Evolutionary conservation across 108 stramenopile species (phyloP).

Genomic region (Skeletonema costatum): DNA sequence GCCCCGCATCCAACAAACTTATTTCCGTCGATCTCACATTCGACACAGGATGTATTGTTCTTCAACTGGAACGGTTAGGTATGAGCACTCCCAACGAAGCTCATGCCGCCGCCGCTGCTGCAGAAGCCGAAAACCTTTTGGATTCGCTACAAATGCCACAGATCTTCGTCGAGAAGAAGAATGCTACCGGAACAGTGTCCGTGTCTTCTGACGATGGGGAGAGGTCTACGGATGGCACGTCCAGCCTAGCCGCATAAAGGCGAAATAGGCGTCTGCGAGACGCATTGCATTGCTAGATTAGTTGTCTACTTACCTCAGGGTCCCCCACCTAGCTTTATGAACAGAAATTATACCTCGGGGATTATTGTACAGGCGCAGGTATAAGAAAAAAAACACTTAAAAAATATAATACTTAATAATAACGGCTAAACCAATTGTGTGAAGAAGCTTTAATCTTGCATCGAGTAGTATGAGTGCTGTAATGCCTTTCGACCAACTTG

Average conservation of each 20-base stretch:
- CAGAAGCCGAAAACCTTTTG: conserved; percentile 75
- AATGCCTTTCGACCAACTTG: no score
- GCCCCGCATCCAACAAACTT: conserved; percentile 87
- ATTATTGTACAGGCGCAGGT: not conserved
- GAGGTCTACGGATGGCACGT: conserved; percentile 20
- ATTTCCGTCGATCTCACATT: conserved; percentile 69
- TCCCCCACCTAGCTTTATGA: not conserved
- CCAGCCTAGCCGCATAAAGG: not conserved
- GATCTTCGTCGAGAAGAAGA: conserved; percentile 22
- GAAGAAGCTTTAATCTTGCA: no score
- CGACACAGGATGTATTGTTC: conserved; percentile 58
- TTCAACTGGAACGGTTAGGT: conserved; percentile 51
- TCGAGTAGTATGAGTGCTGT: no score
- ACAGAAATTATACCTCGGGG: not conserved
- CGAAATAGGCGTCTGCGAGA: not conserved
- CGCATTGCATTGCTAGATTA: not conserved
- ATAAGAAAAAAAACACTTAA: not conserved
- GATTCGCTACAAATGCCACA: conserved; percentile 69
- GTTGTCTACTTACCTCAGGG: not conserved
- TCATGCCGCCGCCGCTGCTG: conserved; percentile 24
- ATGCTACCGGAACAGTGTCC: conserved; percentile 24
- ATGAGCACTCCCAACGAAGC: conserved; percentile 19
- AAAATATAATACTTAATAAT: not conserved
- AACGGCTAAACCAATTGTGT: no score
- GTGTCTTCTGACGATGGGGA: conserved; percentile 45